These are phyloP conservation scores for Penicillium subrubescens DNA, from an alignment of 495 filamentous ascomycete species.

Conservation along the genomic window DNA sequence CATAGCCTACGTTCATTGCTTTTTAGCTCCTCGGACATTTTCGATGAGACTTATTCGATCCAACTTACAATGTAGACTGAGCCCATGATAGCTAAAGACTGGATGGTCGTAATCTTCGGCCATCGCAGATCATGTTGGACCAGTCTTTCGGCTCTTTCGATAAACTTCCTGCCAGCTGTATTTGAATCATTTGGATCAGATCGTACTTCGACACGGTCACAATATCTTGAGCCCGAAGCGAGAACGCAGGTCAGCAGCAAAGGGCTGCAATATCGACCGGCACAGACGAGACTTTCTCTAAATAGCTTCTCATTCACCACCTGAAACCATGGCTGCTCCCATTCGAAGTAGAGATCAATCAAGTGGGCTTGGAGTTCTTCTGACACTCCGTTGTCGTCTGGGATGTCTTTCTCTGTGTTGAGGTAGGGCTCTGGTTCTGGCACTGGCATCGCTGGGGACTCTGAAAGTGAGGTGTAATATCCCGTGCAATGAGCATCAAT, in stretches of 20 bases:
- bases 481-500: slow-evolving; percentile 13
- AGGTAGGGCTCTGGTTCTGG: not conserved
- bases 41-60: too few relatives aligned
- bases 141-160: slow-evolving; percentile 63
- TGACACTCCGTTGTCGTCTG: slow-evolving; percentile 11
- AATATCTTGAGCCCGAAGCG: slow-evolving; percentile 73
- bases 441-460: not conserved
- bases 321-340: slow-evolving; percentile 77
- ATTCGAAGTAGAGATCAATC: slow-evolving; percentile 69
- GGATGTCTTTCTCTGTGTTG: not conserved
- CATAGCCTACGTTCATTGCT: too few relatives aligned
- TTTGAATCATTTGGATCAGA: slow-evolving; percentile 59
- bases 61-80: slow-evolving; percentile 33
- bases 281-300: slow-evolving; percentile 61
- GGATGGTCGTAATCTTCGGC: slow-evolving; percentile 69
- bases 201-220: slow-evolving; percentile 62
- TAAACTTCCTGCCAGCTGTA: slow-evolving; percentile 74
- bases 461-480: not conserved
- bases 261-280: slow-evolving; percentile 64
- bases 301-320: slow-evolving; percentile 75
- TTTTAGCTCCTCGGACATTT: too few relatives aligned
- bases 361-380: slow-evolving; percentile 28
- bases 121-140: slow-evolving; percentile 58
- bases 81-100: slow-evolving; percentile 74
- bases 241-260: slow-evolving; percentile 76